phyloP scores from a whole-genome alignment of 257 asterid genomes.

The Capsicum pubescens region DNA sequence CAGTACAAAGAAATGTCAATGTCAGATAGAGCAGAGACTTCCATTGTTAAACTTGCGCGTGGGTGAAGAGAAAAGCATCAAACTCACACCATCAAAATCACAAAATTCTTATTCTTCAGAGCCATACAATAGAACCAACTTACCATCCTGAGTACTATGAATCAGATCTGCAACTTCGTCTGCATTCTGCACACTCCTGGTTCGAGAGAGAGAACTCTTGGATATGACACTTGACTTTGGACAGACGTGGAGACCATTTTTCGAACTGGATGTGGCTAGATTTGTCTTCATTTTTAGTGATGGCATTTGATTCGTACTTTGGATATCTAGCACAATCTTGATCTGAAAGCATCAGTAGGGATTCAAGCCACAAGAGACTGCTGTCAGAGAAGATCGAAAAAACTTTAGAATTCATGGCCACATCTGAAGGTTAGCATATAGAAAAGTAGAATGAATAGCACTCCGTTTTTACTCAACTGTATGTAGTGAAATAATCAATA shows the following conservation, averaged over 20 bases:
- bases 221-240: slow-evolving; percentile 71
- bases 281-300: slow-evolving; percentile 83
- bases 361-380: slow-evolving; percentile 51
- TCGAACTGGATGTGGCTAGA: slow-evolving; percentile 55
- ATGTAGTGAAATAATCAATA: not conserved
- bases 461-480: not conserved
- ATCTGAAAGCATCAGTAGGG: slow-evolving; percentile 45
- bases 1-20: not conserved
- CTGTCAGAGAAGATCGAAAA: slow-evolving; percentile 27
- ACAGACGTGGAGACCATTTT: slow-evolving; percentile 65
- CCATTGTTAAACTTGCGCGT: slow-evolving; percentile 17
- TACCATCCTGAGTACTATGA: slow-evolving; percentile 61
- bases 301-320: slow-evolving; percentile 75
- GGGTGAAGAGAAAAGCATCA: slow-evolving; percentile 11
- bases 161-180: slow-evolving; percentile 43
- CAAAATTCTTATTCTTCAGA: not conserved
- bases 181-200: slow-evolving; percentile 50
- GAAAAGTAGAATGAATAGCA: not conserved
- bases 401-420: not conserved
- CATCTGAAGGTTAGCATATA: not conserved
- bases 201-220: slow-evolving; percentile 71
- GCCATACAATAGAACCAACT: slow-evolving; percentile 30
- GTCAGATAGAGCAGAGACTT: not conserved
- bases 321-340: slow-evolving; percentile 45
- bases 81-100: slow-evolving; percentile 14